Conservation (phyloP, 331 rosid species). For the Pyracantha coccinea region DNA sequence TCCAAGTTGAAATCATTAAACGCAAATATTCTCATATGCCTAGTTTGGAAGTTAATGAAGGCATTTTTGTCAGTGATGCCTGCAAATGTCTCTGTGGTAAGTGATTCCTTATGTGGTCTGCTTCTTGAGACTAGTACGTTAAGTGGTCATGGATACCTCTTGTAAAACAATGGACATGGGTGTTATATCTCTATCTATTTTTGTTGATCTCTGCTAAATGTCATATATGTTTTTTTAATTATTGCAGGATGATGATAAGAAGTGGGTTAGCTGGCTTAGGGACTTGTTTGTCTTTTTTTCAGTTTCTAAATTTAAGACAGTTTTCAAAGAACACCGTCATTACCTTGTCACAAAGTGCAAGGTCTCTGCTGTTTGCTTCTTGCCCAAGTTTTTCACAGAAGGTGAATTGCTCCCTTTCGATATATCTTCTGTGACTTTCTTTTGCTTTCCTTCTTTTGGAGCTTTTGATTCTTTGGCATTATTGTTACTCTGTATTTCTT, state of each 20-base stretch:
- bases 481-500: not conserved
- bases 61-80: constrained; percentile 38
- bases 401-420: constrained; percentile 33
- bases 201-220: not conserved
- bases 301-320: constrained; percentile 46
- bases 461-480: not conserved
- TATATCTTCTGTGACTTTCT: too few relatives aligned
- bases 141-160: not conserved
- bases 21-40: constrained; percentile 46
- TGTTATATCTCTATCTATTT: not conserved
- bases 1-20: constrained; percentile 39
- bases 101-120: constrained; percentile 20
- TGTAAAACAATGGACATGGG: not conserved
- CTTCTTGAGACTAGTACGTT: not conserved
- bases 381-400: constrained; percentile 68
- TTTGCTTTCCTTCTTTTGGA: too few relatives aligned
- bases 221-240: constrained; percentile 11
- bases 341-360: constrained; percentile 54
- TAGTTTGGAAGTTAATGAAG: constrained; percentile 70
- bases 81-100: constrained; percentile 42
- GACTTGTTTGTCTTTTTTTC: constrained; percentile 72
- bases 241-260: constrained; percentile 57
- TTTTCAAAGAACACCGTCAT: constrained; percentile 61
- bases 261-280: constrained; percentile 48
- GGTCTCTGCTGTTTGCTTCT: constrained; percentile 48